Evolutionary conservation across 495 filamentous ascomycete species (phyloP), one percentile per base, ranked within the genome.

Genomic region (Emericellopsis terricola): DNA sequence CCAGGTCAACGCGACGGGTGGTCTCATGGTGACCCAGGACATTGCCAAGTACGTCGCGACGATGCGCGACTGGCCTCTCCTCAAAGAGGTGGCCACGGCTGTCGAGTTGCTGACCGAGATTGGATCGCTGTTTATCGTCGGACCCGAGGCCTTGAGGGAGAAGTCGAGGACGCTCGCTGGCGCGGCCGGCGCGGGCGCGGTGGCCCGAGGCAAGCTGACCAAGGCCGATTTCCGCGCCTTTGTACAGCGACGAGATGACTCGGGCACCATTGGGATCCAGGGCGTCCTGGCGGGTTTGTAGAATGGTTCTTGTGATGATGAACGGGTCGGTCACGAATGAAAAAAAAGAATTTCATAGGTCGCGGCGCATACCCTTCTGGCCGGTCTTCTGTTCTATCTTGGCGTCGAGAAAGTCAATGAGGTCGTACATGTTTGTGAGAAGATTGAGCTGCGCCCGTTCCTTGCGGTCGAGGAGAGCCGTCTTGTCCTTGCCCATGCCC

Each of bases 51-150:
- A 99, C 49, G 74, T 80, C 4, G 73, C 82, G 30, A 61, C 91
- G 15, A 62, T 96, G 29, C 71, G 77, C 37, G 76, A 73, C 29
- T 92, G 83, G 78, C 71, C 76, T 15, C 64, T 87, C 11, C 52
- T 57, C 19, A 79, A 78, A 41, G 77, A 81, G 27, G 68, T 82
- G 19, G 71, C 73, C 43, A 64, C 62, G 28, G 66, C 66, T 41
- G 71, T 94, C 45, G 87, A 96, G 59, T 64, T 91, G 27, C 50
- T 96, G 37, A 72, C 80, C 21, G 91, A 96, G 59, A 83, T 99
- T 38, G 87, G 83, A n/a, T 93, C 82, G 52, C 55, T 99, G 30
- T 99, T 96, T 48, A 89, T 96, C 27, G 83, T 96, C 55, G 81
- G 83, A 14, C 73, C 78, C 9, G 86, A 94, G 59, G 86, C 84